These are phyloP conservation scores for Euryodendron excelsum DNA, from an alignment of 148 eudicot species.

Conservation along the genomic window DNA sequence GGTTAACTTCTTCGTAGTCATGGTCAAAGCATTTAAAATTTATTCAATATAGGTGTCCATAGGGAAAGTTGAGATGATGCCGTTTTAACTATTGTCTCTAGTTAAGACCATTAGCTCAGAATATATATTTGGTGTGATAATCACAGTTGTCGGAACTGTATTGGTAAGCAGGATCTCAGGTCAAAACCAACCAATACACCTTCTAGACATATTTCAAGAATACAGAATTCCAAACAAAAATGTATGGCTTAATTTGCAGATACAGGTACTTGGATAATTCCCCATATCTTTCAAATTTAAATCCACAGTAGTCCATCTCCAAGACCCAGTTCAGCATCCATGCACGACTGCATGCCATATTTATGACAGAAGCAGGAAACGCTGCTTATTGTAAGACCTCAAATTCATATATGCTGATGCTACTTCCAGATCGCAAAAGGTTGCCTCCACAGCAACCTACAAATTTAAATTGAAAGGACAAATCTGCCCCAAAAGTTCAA, in stretches of 20 bases:
- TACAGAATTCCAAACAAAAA: background rate
- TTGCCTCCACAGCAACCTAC: background rate
- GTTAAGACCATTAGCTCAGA: background rate
- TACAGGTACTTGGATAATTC: background rate
- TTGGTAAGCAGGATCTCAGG: background rate
- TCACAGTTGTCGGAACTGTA: background rate
- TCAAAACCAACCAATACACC: background rate
- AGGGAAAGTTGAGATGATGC: slow-evolving; percentile 5
- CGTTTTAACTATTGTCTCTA: background rate
- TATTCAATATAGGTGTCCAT: background rate
- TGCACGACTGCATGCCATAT: background rate
- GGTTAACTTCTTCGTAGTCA: background rate
- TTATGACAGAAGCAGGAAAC: background rate
- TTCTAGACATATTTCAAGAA: background rate
- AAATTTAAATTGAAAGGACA: background rate
- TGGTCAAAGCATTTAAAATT: background rate
- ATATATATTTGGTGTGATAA: background rate
- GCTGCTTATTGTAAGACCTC: background rate
- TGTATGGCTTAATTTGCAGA: background rate
- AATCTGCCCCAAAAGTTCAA: background rate
- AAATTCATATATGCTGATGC: background rate
- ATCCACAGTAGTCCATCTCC: background rate
- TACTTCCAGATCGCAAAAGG: background rate
- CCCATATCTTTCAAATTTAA: background rate
- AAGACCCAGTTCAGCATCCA: background rate